Percentiles rank a stretch among this genome's conserved stretches.
phyloP scores from a whole-genome alignment of 2,329 filamentous ascomycete species.

The Stachybotrys echinatus region DNA sequence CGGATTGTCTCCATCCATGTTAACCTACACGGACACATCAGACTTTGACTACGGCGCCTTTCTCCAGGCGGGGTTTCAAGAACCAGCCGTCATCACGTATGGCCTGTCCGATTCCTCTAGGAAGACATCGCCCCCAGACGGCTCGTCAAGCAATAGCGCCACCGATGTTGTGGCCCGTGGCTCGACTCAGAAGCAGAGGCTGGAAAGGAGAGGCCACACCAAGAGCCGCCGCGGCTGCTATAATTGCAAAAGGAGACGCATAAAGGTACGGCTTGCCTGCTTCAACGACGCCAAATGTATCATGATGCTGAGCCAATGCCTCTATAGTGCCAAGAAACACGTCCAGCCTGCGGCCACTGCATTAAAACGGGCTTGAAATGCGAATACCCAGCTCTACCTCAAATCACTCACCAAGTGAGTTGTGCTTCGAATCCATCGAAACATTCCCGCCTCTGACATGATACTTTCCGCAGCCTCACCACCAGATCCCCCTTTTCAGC shows the following conservation, averaged over 20 bases:
- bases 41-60: constrained; percentile 35
- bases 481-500: constrained; percentile 54
- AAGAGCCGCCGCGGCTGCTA: constrained; percentile 62
- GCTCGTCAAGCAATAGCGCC: constrained; percentile 10
- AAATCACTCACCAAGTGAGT: constrained; percentile 45
- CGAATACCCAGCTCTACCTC: constrained; percentile 51
- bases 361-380: constrained; percentile 56
- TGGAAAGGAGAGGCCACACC: constrained; percentile 57
- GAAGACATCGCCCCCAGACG: constrained; percentile 22
- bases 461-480: constrained; percentile 48
- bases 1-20: constrained; percentile 17
- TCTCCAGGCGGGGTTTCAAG: constrained; percentile 23
- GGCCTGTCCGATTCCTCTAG: constrained; percentile 22
- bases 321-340: constrained; percentile 58
- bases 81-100: constrained; percentile 4
- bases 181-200: constrained; percentile 22
- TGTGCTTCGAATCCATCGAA: background rate
- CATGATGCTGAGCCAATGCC: too few species aligned
- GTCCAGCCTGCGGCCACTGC: constrained; percentile 58
- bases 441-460: too few species aligned
- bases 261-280: constrained; percentile 42
- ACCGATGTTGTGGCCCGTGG: constrained; percentile 10
- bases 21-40: constrained; percentile 21
- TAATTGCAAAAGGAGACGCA: constrained; percentile 61
- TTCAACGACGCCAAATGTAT: background rate